Conservation (phyloP, 345 rosid genomes). For the Psidium friedrichsthalianum region DNA sequence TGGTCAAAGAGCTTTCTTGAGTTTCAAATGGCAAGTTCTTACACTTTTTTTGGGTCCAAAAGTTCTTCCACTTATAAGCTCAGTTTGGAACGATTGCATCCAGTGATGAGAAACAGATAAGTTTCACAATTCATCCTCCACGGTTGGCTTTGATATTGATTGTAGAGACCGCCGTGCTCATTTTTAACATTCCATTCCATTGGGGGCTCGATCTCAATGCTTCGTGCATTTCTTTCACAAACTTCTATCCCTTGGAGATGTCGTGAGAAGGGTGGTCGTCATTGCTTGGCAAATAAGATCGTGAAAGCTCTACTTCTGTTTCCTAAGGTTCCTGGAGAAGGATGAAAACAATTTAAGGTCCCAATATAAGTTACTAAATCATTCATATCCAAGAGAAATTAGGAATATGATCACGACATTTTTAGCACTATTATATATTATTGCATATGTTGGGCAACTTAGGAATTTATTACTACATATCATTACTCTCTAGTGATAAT, state of each 20-base stretch:
- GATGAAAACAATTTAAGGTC: neutral
- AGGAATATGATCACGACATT: too few relatives aligned
- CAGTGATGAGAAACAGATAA: neutral
- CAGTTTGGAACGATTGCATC: neutral
- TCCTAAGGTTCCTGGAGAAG: slow-evolving; percentile 54
- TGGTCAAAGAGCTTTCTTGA: neutral
- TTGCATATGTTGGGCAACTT: too few relatives aligned
- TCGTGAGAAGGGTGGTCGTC: slow-evolving; percentile 91
- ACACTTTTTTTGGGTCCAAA: neutral
- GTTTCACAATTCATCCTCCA: neutral
- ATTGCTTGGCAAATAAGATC: slow-evolving; percentile 36
- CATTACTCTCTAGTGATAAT: neutral
- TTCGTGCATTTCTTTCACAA: slow-evolving; percentile 74
- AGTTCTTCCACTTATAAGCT: neutral
- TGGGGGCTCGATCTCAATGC: slow-evolving; percentile 74
- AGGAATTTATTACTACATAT: too few relatives aligned
- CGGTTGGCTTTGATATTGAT: slow-evolving; percentile 18
- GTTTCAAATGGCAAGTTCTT: neutral
- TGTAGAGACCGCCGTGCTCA: slow-evolving; percentile 87
- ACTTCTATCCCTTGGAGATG: slow-evolving; percentile 60
- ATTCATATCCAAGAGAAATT: neutral
- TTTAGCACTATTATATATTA: too few relatives aligned
- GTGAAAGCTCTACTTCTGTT: slow-evolving; percentile 48
- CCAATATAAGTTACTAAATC: neutral
- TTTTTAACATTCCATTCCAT: slow-evolving; percentile 73